These are phyloP conservation scores for Flaveria floridana DNA, from an alignment of 140 eudicot species.

Conservation along the genomic window DNA sequence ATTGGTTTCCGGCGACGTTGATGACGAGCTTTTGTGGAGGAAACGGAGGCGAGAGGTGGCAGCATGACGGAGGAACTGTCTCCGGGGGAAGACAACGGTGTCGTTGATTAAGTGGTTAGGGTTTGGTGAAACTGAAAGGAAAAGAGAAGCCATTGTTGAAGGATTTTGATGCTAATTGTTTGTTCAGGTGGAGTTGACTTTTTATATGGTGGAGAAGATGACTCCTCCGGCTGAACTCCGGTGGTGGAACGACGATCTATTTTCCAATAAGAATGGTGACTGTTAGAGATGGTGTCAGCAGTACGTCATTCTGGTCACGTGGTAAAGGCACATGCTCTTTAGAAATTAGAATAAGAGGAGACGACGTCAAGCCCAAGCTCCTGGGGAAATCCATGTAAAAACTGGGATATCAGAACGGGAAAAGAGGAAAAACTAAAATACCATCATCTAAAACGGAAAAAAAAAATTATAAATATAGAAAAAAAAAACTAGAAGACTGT, in stretches of 20 bases:
- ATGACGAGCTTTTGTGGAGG: neutral
- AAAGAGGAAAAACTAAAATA: too few relatives aligned
- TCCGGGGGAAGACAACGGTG: conserved; percentile 19
- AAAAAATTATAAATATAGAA: too few relatives aligned
- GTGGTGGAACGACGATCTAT: conserved; percentile 14
- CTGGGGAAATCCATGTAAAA: too few relatives aligned
- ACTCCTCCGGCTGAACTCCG: conserved; percentile 26
- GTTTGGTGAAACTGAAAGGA: conserved; percentile 27
- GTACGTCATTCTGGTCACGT: too few relatives aligned
- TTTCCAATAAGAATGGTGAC: neutral
- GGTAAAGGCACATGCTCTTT: too few relatives aligned
- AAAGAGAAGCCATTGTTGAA: conserved; percentile 30
- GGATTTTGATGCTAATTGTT: conserved; percentile 26
- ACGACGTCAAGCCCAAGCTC: too few relatives aligned
- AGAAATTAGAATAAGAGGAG: too few relatives aligned
- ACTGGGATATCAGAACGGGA: too few relatives aligned
- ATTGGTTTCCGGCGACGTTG: conserved; percentile 16
- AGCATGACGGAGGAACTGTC: conserved; percentile 25
- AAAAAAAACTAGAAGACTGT: too few relatives aligned
- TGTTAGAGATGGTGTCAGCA: neutral
- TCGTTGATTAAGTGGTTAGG: conserved; percentile 28
- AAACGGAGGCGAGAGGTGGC: conserved; percentile 19
- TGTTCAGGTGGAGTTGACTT: conserved; percentile 25
- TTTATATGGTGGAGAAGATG: conserved; percentile 3
- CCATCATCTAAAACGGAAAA: too few relatives aligned